These are phyloP conservation scores for Celoporthe dispersa DNA, from an alignment of 2,329 filamentous ascomycete species.

Conservation along the genomic window DNA sequence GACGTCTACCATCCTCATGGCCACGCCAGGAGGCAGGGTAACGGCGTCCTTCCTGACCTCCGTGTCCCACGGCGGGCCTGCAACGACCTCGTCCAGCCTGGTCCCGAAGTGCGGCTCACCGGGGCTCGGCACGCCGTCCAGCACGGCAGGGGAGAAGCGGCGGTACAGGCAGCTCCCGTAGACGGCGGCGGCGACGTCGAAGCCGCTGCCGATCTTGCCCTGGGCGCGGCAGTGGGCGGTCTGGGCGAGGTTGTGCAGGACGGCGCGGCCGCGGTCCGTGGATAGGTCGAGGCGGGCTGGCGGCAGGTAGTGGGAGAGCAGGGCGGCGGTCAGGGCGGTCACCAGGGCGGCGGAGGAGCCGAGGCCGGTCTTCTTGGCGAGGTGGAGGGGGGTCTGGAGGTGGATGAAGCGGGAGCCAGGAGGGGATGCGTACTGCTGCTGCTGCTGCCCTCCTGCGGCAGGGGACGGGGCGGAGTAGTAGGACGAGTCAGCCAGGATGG, in stretches of 20 bases:
- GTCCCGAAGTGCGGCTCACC: conserved; percentile 69
- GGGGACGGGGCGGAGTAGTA: conserved; percentile 81
- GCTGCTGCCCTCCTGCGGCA: conserved; percentile 31
- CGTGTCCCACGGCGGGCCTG: conserved; percentile 73
- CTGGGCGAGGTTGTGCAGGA: conserved; percentile 91
- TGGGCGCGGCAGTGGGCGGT: conserved; percentile 93
- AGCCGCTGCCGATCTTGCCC: conserved; percentile 94
- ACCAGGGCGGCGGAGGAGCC: conserved; percentile 95
- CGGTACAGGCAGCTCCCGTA: conserved; percentile 91
- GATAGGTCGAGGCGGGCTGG: conserved; percentile 58
- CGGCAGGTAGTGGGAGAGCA: conserved; percentile 77
- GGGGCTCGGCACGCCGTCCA: conserved; percentile 69
- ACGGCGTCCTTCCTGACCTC: conserved; percentile 73
- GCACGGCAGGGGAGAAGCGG: conserved; percentile 83
- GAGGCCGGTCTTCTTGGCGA: conserved; percentile 93
- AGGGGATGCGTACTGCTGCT: conserved; percentile 33
- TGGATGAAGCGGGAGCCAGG: conserved; percentile 66
- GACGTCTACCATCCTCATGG: conserved; percentile 92
- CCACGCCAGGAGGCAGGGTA: conserved; percentile 71
- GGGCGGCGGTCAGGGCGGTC: conserved; percentile 78
- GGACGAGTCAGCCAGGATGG: conserved; percentile 91
- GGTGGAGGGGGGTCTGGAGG: conserved; percentile 74
- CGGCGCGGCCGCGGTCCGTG: conserved; percentile 56
- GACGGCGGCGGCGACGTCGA: conserved; percentile 91
- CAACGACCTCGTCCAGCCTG: conserved; percentile 67